Conservation (phyloP, 768 basidiomycete genomes). For the Rhodocollybia butyracea region DNA sequence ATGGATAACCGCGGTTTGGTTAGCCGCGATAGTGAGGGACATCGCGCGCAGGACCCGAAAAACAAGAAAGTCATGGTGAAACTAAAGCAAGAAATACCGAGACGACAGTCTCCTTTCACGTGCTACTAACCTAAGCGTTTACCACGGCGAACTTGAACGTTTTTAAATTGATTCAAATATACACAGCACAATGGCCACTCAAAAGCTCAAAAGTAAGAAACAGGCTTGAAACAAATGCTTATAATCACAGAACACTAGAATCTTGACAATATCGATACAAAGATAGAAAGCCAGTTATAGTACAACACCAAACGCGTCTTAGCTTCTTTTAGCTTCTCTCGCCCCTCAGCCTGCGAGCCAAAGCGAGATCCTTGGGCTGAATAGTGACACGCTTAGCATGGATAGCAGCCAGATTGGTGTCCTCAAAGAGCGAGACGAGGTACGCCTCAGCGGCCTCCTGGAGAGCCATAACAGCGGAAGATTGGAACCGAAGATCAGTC, state of each 20-base stretch:
- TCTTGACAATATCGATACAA: neutral
- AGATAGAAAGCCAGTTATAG: neutral
- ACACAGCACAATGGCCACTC: too few relatives aligned
- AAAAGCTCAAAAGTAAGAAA: too few relatives aligned
- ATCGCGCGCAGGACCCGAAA: neutral
- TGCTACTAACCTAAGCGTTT: neutral
- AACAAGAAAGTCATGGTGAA: neutral
- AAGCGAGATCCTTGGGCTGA: constrained; percentile 62
- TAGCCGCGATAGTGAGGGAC: neutral
- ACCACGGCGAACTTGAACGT: neutral
- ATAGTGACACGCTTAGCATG: constrained; percentile 59
- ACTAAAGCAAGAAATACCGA: too few relatives aligned
- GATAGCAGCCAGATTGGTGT: constrained; percentile 62
- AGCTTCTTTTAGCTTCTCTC: constrained; percentile 30
- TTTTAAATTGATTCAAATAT: too few relatives aligned
- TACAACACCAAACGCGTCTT: neutral
- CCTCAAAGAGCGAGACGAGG: constrained; percentile 71
- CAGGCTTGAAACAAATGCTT: too few relatives aligned
- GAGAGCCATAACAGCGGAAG: constrained; percentile 64
- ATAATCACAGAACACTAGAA: neutral
- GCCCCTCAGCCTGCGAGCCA: constrained; percentile 49
- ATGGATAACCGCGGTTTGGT: neutral
- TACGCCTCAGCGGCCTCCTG: constrained; percentile 70
- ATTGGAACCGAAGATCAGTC: constrained; percentile 79
- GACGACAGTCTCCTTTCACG: too few relatives aligned